Percentiles rank a stretch among this genome's conserved stretches.
phyloP scores from a whole-genome alignment of 805 yeast species.

The Wickerhamomyces mucosus region DNA sequence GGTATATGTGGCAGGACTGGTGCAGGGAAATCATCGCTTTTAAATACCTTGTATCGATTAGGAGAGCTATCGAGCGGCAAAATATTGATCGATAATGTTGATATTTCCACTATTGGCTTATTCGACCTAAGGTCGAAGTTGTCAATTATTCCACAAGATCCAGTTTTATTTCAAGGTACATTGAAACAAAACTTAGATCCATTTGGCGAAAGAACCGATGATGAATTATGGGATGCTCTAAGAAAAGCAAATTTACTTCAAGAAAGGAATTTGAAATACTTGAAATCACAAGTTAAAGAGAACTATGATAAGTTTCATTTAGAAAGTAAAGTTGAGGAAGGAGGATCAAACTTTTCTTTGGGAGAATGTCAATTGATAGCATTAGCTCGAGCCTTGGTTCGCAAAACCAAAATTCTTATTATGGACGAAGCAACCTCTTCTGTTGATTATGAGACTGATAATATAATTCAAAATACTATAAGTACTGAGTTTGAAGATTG shows the following conservation, averaged over 20 bases:
- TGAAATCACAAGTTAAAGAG: background rate
- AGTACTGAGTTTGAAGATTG: conserved; percentile 47
- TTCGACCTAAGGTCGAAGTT: conserved; percentile 50
- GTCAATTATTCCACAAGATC: conserved; percentile 75
- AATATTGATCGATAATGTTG: conserved; percentile 54
- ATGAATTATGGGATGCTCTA: conserved; percentile 49
- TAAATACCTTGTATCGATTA: conserved; percentile 49
- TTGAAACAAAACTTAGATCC: conserved; percentile 66
- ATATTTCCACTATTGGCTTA: conserved; percentile 51
- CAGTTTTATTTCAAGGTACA: conserved; percentile 64
- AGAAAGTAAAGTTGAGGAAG: conserved; percentile 51
- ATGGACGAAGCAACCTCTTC: conserved; percentile 74
- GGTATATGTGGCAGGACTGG: conserved; percentile 60
- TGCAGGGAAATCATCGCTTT: conserved; percentile 53
- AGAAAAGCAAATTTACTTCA: conserved; percentile 51
- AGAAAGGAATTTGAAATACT: conserved; percentile 1
- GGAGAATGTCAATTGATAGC: conserved; percentile 69
- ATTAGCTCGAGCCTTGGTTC: conserved; percentile 60
- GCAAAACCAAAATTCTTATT: conserved; percentile 50
- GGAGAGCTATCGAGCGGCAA: conserved; percentile 48
- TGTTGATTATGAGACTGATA: conserved; percentile 67
- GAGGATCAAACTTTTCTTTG: conserved; percentile 59
- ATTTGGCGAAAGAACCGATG: conserved; percentile 46
- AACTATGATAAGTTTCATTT: conserved; percentile 42
- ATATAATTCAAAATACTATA: conserved; percentile 52